Evolutionary conservation across 1,284 basidiomycete species (phyloP), one percentile per base, ranked within the genome.

Genomic region (Naganishia sp.): DNA sequence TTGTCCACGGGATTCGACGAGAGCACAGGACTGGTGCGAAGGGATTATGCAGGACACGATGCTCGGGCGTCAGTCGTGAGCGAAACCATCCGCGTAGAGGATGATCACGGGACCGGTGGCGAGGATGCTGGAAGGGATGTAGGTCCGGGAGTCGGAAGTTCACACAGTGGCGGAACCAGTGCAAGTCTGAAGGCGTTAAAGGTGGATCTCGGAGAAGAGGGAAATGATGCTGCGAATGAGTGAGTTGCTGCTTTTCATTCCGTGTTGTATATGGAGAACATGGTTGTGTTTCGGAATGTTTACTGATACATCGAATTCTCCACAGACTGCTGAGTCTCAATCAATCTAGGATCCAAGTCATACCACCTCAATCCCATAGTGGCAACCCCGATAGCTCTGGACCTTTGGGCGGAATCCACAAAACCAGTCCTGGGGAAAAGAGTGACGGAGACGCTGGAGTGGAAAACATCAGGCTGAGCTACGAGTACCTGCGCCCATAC

Each of bases 401-500:
- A 21, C 32, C 46, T 28, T 60, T 60, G 32, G 49, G 58, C 35
- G 58, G 45, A 13, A 25, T 61, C 23, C 58, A 61, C n/a, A 61
- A 61, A 50, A 61, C 58, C 15, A 61, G 58, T 28, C 58, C 58
- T 13, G 58, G 47, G 6, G 31, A 31, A 23, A 57, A 57, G 35
- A 61, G 58, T 28, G 58, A 61, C 25, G 58, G 58, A 23, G 58
- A 61, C 35, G 58, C 47, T n/a, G 58, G 58, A 21, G 49, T 55
- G 2, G 63, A 64, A n/a, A 64, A 49, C 39, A 50, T 56, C 31
- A 45, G 54, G 45, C 23, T 64, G 10, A 55, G 52, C 23, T 64
- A 64, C 54, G 63, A 64, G 23, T 64, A 64, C 39, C 53, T 64
- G 17, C 51, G 63, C n/a, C 63, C 63, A 32, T 64, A 64, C 25